phyloP scores from a whole-genome alignment of 768 basidiomycete species.

The Lactarius trivialis region DNA sequence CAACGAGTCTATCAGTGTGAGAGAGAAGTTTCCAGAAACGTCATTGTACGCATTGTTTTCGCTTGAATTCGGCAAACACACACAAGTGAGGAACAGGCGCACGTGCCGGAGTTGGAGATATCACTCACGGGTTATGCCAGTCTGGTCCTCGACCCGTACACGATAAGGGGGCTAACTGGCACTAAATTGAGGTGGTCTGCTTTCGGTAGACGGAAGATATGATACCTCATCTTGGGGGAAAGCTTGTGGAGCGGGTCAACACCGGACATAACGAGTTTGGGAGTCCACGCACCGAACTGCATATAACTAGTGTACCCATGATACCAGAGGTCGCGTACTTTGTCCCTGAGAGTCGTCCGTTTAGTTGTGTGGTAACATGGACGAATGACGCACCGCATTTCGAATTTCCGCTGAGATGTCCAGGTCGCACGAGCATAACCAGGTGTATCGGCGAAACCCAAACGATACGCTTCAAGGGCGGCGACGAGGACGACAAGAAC shows the following conservation, averaged over 20 bases:
- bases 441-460: conserved; percentile 11
- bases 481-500: conserved; percentile 37
- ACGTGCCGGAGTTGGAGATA: conserved; percentile 1
- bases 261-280: conserved; percentile 19
- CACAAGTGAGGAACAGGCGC: conserved; percentile 8
- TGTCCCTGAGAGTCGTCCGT: conserved; percentile 41
- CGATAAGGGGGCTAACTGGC: conserved; percentile 78
- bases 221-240: conserved; percentile 80
- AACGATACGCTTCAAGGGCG: conserved; percentile 30
- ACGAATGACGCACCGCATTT: conserved; percentile 42
- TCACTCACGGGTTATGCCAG: conserved; percentile 69
- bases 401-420: conserved; percentile 51
- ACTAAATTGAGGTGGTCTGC: conserved; percentile 3
- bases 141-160: conserved; percentile 87
- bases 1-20: conserved; percentile 75
- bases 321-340: conserved; percentile 74
- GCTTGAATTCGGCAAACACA: conserved; percentile 36
- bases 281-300: conserved; percentile 53
- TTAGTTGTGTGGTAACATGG: neutral
- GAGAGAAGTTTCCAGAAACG: conserved; percentile 88
- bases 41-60: conserved; percentile 80
- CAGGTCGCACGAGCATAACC: conserved; percentile 32
- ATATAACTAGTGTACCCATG: conserved; percentile 90
- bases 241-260: conserved; percentile 38
- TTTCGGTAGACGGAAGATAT: conserved; percentile 7